Evolutionary conservation across 345 rosid genomes (phyloP).

Genomic region (Aurinia saxatilis): DNA sequence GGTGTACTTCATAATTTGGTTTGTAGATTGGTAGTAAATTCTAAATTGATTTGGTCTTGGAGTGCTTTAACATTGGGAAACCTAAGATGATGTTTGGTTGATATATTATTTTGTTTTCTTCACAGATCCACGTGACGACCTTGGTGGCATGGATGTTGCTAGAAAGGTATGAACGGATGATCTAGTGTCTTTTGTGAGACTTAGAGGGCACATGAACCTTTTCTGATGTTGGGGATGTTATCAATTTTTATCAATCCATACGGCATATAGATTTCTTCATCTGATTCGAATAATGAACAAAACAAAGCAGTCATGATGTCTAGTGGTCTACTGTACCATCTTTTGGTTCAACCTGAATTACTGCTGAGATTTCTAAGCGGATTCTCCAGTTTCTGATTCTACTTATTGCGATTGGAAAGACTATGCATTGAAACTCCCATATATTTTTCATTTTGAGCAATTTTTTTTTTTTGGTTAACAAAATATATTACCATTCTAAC

Average conservation of each 20-base stretch:
- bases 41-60: neutral
- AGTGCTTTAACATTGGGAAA: neutral
- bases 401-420: neutral
- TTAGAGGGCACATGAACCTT: neutral
- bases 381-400: neutral
- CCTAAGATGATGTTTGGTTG: neutral
- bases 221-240: neutral
- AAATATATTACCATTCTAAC: neutral
- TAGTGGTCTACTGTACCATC: neutral
- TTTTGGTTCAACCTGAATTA: neutral
- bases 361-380: neutral
- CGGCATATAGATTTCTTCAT: neutral
- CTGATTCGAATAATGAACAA: neutral
- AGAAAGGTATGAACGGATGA: constrained; percentile 56
- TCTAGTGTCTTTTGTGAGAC: neutral
- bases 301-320: neutral
- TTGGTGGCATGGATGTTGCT: constrained; percentile 93
- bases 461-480: neutral
- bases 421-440: neutral
- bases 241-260: neutral
- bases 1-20: neutral
- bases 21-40: neutral
- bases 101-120: neutral
- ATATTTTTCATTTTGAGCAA: neutral
- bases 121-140: constrained; percentile 97